A percentile compares a stretch with the other conserved stretches of the same genome.
These are phyloP conservation scores for Apophysomyces variabilis DNA, from an alignment of 371 early-diverging fungal genomes.

Conservation along the genomic window DNA sequence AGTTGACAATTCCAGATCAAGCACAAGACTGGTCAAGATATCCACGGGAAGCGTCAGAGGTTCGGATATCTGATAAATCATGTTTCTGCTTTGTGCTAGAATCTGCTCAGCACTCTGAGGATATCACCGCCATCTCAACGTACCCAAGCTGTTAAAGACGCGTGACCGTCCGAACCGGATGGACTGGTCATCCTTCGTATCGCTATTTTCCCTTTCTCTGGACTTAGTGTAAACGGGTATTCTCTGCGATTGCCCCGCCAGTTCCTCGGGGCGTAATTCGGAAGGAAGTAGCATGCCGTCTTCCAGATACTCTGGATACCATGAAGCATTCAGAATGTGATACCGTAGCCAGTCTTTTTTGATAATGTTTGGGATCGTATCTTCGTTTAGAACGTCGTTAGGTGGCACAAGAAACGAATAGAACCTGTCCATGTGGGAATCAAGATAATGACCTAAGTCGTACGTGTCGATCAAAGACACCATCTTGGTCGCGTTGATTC, in stretches of 20 bases:
- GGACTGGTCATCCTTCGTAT: slow-evolving; percentile 9
- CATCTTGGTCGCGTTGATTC: slow-evolving; percentile 54
- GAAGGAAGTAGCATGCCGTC: slow-evolving; percentile 49
- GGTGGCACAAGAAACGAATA: slow-evolving; percentile 55
- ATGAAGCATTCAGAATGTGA: slow-evolving; percentile 51
- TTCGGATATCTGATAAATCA: slow-evolving; percentile 45
- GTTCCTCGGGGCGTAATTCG: slow-evolving; percentile 24
- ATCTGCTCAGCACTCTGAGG: background rate
- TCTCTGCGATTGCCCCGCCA: background rate
- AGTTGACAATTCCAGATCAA: slow-evolving; percentile 47
- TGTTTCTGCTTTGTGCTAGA: slow-evolving; percentile 14
- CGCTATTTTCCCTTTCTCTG: background rate
- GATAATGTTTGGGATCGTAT: slow-evolving; percentile 25
- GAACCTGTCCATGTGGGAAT: slow-evolving; percentile 23
- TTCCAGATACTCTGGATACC: slow-evolving; percentile 32
- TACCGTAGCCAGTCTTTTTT: slow-evolving; percentile 46
- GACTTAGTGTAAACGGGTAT: background rate
- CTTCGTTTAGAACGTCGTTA: slow-evolving; percentile 33
- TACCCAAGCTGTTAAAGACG: background rate
- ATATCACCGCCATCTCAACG: background rate
- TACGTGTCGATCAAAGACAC: slow-evolving; percentile 46
- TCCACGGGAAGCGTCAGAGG: slow-evolving; percentile 43
- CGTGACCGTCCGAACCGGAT: slow-evolving; percentile 35
- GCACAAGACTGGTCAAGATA: slow-evolving; percentile 35
- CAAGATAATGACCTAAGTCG: slow-evolving; percentile 41